A percentile compares a stretch with the other conserved stretches of the same genome.
phyloP scores from a whole-genome alignment of 768 basidiomycete species.

The Mycena chlorophos region DNA sequence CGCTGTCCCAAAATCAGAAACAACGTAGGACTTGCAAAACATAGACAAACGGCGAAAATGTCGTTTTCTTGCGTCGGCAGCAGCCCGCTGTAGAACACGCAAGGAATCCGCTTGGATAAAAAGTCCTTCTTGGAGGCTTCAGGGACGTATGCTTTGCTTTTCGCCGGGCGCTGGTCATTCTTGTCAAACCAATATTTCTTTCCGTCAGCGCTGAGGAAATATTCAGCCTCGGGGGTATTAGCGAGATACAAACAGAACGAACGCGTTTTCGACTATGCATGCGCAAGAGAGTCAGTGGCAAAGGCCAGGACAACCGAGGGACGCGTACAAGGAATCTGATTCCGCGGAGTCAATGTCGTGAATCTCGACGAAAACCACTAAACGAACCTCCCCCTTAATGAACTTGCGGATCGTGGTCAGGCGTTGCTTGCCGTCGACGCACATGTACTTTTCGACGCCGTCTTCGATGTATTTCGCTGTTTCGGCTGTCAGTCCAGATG shows the following conservation, averaged over 20 bases:
- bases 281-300: neutral
- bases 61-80: neutral
- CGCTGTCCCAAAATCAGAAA: neutral
- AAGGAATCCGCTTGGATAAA: neutral
- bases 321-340: neutral
- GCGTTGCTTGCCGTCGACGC: slow-evolving; percentile 1
- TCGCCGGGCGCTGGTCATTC: neutral
- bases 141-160: neutral
- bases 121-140: neutral
- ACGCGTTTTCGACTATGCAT: neutral
- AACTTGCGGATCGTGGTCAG: neutral
- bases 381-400: neutral
- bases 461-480: neutral
- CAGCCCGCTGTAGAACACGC: neutral
- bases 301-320: neutral
- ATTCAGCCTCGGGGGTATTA: neutral
- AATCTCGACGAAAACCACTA: neutral
- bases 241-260: neutral
- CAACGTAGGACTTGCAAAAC: neutral
- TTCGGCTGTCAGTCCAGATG: neutral
- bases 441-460: neutral
- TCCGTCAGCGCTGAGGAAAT: neutral
- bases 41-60: neutral
- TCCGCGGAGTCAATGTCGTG: neutral
- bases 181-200: neutral